A percentile compares a stretch with the other conserved stretches of the same genome.
Conservation (phyloP, 257 asterid genomes). For the Solanum tarapatanum region DNA sequence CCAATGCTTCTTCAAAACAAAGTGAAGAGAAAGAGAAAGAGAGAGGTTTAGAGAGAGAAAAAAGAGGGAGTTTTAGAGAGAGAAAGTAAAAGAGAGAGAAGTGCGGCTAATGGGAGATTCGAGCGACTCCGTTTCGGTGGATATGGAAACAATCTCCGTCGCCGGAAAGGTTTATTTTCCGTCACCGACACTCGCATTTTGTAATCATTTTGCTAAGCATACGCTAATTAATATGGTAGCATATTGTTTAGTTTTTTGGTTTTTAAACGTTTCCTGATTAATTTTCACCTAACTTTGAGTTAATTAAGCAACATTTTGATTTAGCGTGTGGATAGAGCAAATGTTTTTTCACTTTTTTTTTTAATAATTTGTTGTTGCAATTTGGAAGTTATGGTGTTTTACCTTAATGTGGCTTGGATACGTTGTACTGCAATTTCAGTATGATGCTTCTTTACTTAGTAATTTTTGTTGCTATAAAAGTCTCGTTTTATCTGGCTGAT, state of each 20-base stretch:
- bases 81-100: conserved; percentile 8
- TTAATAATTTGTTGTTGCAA: not conserved
- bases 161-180: conserved; percentile 66
- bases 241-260: no score
- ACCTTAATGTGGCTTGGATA: not conserved
- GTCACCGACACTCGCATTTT: not conserved
- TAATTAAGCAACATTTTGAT: not conserved
- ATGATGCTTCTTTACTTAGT: not conserved
- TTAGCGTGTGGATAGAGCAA: not conserved
- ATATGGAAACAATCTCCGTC: conserved; percentile 65
- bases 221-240: not conserved
- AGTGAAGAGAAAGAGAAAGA: not conserved
- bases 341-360: not conserved
- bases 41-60: conserved; percentile 7
- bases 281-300: not conserved
- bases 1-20: conserved; percentile 28
- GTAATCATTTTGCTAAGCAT: not conserved
- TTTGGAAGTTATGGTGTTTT: not conserved
- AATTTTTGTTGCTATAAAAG: not conserved
- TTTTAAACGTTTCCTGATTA: not conserved
- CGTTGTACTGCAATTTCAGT: not conserved
- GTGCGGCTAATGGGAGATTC: conserved; percentile 70
- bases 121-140: conserved; percentile 82
- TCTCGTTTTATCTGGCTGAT: not conserved
- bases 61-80: not conserved